These are phyloP conservation scores for Cladosporium sp. DNA, from an alignment of 2,329 filamentous ascomycete species.

Conservation along the genomic window DNA sequence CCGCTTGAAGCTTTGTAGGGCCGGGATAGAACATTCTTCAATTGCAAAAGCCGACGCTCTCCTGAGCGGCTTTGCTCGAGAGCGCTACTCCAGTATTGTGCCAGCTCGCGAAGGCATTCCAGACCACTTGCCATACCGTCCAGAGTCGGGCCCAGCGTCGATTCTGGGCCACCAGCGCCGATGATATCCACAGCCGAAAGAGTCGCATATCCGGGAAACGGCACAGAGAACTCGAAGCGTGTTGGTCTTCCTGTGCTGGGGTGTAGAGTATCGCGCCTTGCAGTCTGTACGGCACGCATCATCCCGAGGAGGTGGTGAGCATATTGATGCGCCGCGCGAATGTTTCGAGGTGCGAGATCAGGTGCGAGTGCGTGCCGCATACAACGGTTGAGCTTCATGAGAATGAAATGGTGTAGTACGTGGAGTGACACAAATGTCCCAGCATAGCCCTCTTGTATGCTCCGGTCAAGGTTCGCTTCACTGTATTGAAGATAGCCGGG, in stretches of 20 bases:
- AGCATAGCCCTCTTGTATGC: conserved; percentile 50
- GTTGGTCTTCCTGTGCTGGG: conserved; percentile 14
- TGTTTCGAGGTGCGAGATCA: conserved; percentile 42
- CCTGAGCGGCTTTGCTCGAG: conserved; percentile 49
- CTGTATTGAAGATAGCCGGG: conserved; percentile 54
- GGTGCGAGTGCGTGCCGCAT: conserved; percentile 43
- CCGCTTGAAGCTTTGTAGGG: conserved; percentile 34
- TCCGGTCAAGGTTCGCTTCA: conserved; percentile 54
- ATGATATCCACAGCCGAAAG: conserved; percentile 64
- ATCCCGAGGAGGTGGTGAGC: conserved; percentile 49
- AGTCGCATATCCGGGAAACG: conserved; percentile 59
- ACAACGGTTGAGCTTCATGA: conserved; percentile 64
- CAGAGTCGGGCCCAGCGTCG: conserved; percentile 50
- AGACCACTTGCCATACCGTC: conserved; percentile 52
- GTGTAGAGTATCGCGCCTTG: conserved; percentile 18
- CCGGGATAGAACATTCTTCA: conserved; percentile 38
- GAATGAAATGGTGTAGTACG: conserved; percentile 60
- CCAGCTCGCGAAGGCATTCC: conserved; percentile 53
- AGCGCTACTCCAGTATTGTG: conserved; percentile 57
- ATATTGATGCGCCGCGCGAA: conserved; percentile 49
- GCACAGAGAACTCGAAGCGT: conserved; percentile 37
- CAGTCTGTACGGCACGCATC: conserved; percentile 19
- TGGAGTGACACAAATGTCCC: conserved; percentile 63
- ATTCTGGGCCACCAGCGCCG: conserved; percentile 54
- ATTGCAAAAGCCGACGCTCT: conserved; percentile 41